Base-by-base conservation (phyloP, 2,329 filamentous ascomycete genomes). In the Penicillium janthinellum region DNA sequence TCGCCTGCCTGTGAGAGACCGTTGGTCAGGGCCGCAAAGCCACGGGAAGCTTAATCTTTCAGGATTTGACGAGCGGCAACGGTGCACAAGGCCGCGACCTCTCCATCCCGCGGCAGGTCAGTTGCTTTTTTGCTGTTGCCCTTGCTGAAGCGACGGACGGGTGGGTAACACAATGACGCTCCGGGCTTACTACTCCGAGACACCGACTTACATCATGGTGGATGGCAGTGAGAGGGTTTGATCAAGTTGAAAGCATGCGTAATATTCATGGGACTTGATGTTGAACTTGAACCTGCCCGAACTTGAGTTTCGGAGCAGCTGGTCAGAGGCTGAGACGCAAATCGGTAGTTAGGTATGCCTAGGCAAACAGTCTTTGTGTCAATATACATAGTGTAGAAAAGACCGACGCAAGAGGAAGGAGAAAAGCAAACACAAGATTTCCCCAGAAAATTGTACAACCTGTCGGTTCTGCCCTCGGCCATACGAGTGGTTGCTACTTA, bases 131-230 rank as follows among this genome's bases (percentile, higher is more conserved):
- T 11, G 22, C 12, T 31, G 14, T 55, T 38, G 51, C 51, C 54
- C 49, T 55, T 42, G 41, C 49, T 54, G 56, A 31, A 37, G 38
- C 44, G 42, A 57, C 28, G 51, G 41, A 17, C 37, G 7, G n/a
- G 15, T 64, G 56, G 52, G 67, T 69, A 34, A 54, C 55, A 69
- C 66, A 65, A 64, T 64, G 63, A 61, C 60, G 60, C 59, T 61
- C 45, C 48, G 60, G 34, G 50, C 58, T 54, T 35, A 56, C 58
- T 51, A 54, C 42, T 37, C 35, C 49, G 54, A 57, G 42, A 63
- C 57, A 55, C 53, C 48, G 44, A 52, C 52, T 65, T 58, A 64
- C 58, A 67, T 62, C 59, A 65, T 64, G 39, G 38, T 42, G 37
- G 17, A 51, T 56, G 17, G 39, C 37, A 41, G 52, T 34, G 45